Conservation (phyloP, 2,329 filamentous ascomycete genomes). For the Alternaria sp. region DNA sequence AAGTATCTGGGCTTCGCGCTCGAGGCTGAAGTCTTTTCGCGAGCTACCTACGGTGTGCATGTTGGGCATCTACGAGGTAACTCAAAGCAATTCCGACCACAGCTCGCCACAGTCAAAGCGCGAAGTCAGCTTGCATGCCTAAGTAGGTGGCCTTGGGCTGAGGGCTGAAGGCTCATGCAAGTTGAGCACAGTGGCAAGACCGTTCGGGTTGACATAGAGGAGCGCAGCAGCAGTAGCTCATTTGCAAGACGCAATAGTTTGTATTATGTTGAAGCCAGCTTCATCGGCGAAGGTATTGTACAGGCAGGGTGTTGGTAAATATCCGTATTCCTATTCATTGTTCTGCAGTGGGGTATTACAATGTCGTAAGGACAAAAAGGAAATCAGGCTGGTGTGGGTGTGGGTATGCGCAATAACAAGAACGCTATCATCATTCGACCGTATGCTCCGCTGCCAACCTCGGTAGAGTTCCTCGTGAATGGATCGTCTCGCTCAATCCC, state of each 20-base stretch:
- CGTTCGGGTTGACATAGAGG: not conserved
- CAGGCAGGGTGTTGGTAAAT: not conserved
- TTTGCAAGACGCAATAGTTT: not conserved
- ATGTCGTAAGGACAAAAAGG: not conserved
- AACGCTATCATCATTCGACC: conserved; percentile 4
- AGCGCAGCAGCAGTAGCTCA: not conserved
- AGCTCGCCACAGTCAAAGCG: not conserved
- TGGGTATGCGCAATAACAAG: not conserved
- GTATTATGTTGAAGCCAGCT: not conserved
- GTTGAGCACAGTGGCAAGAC: not conserved
- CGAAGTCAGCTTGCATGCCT: not conserved
- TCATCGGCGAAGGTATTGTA: not conserved
- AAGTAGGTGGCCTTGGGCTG: not conserved
- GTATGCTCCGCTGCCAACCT: conserved; percentile 18
- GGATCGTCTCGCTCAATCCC: conserved; percentile 25
- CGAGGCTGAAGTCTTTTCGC: not conserved
- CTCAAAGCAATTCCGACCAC: not conserved
- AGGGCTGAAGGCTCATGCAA: not conserved
- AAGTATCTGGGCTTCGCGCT: not conserved
- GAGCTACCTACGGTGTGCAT: not conserved
- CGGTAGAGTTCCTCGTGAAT: conserved; percentile 18
- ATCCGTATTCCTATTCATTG: not conserved
- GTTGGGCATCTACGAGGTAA: not conserved
- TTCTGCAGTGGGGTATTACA: not conserved
- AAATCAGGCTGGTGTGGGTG: not conserved